Evolutionary conservation across 169 alveolate genomes (phyloP).

Genomic region (Plasmodium chabaudi): DNA sequence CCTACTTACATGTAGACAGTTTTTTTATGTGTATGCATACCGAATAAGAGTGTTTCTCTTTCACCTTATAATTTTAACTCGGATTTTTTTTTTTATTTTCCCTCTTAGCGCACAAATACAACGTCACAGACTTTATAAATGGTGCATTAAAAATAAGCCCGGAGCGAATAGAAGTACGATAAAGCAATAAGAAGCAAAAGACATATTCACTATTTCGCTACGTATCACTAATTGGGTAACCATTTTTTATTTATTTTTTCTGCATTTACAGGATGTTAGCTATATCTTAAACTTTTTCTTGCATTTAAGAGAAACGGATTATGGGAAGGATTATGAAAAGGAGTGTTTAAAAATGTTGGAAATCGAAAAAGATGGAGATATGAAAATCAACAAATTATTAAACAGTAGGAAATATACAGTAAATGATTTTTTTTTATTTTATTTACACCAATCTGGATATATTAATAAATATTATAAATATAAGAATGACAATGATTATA

Average conservation of each 20-base stretch:
- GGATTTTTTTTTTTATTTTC: not conserved
- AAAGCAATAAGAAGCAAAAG: not conserved
- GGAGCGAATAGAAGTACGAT: slow-evolving; percentile 19
- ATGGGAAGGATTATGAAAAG: slow-evolving; percentile 7
- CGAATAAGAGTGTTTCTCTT: not conserved
- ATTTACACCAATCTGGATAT: slow-evolving; percentile 59
- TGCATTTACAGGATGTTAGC: slow-evolving; percentile 11
- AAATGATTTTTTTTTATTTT: slow-evolving; percentile 51
- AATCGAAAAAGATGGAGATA: slow-evolving; percentile 3
- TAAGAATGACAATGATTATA: slow-evolving; percentile 36
- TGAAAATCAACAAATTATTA: not conserved
- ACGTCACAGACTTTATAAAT: slow-evolving; percentile 42
- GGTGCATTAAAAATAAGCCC: slow-evolving; percentile 21
- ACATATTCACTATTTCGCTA: not conserved
- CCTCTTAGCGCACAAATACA: slow-evolving; percentile 40
- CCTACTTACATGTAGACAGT: not conserved
- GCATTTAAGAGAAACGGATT: slow-evolving; percentile 50
- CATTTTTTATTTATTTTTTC: not conserved
- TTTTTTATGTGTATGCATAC: not conserved
- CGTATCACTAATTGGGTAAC: too few relatives aligned
- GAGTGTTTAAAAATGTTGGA: slow-evolving; percentile 26
- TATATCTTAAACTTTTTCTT: slow-evolving; percentile 22
- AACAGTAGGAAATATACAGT: slow-evolving; percentile 11
- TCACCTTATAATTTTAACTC: not conserved
- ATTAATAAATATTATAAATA: slow-evolving; percentile 19